These are phyloP conservation scores for Xylaria sp. DNA, from an alignment of 2,329 filamentous ascomycete species.

Conservation along the genomic window DNA sequence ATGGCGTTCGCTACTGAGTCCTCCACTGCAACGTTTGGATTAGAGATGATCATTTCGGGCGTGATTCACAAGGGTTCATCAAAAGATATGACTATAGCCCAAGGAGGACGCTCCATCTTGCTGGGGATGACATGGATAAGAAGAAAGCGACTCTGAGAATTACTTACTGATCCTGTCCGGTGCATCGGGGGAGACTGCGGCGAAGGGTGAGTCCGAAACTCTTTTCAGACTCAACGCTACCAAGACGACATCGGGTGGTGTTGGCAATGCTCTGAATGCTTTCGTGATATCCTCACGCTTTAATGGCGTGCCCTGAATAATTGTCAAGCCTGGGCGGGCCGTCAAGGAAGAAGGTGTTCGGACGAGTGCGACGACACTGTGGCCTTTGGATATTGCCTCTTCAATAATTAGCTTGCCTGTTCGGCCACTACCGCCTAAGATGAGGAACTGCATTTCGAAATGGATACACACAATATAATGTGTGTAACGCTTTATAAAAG, in stretches of 20 bases:
- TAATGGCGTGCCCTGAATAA: constrained; percentile 53
- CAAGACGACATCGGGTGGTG: constrained; percentile 53
- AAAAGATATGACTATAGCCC: not conserved
- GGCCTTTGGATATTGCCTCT: constrained; percentile 52
- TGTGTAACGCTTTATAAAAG: not conserved
- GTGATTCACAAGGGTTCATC: not conserved
- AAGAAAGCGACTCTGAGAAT: not conserved
- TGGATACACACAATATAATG: not conserved
- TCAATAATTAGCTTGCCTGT: constrained; percentile 57
- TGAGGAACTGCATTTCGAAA: constrained; percentile 49
- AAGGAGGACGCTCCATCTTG: no score
- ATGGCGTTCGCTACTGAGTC: constrained; percentile 53
- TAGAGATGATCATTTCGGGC: constrained; percentile 1
- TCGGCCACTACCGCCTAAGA: constrained; percentile 59
- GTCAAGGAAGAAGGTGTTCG: constrained; percentile 51
- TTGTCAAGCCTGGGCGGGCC: constrained; percentile 49
- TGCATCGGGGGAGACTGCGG: constrained; percentile 51
- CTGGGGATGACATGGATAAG: not conserved
- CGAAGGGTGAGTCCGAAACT: constrained; percentile 59
- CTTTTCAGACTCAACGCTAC: constrained; percentile 61
- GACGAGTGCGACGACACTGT: constrained; percentile 59
- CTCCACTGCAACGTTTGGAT: constrained; percentile 47
- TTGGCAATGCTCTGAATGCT: constrained; percentile 48
- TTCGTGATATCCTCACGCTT: constrained; percentile 51
- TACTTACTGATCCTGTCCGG: constrained; percentile 53